These are phyloP conservation scores for Auricularia heimuer DNA, from an alignment of 768 basidiomycete species.

Conservation along the genomic window DNA sequence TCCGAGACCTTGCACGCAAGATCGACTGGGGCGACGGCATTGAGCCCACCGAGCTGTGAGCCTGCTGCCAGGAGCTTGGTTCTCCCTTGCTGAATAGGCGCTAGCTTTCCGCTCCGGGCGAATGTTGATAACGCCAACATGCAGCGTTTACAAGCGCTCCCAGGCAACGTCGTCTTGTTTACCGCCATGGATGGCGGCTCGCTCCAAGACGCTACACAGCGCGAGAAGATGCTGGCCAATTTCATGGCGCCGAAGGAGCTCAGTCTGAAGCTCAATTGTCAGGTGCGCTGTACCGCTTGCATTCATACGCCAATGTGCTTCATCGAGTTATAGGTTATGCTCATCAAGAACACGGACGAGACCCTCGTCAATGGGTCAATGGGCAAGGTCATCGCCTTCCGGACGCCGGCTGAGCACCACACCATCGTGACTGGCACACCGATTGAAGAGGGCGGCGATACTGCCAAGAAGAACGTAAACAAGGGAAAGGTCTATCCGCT, in stretches of 20 bases:
- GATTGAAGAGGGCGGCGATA: slow-evolving; percentile 23
- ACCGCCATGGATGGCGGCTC: slow-evolving; percentile 54
- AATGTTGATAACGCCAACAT: slow-evolving; percentile 84
- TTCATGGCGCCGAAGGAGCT: slow-evolving; percentile 79
- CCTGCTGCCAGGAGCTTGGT: slow-evolving; percentile 6
- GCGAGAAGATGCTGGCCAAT: slow-evolving; percentile 73
- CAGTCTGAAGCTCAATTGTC: slow-evolving; percentile 66
- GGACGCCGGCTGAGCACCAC: slow-evolving; percentile 30
- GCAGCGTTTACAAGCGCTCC: slow-evolving; percentile 51
- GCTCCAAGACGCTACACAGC: slow-evolving; percentile 41
- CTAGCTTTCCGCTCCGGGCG: slow-evolving; percentile 81
- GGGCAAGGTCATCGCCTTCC: slow-evolving; percentile 74
- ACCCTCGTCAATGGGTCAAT: slow-evolving; percentile 90
- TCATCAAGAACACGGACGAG: slow-evolving; percentile 90
- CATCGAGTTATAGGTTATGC: slow-evolving; percentile 49
- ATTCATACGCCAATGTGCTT: not conserved
- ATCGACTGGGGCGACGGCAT: slow-evolving; percentile 73
- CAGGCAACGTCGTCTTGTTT: slow-evolving; percentile 44
- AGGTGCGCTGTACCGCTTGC: slow-evolving; percentile 29
- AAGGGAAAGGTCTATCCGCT: slow-evolving; percentile 17
- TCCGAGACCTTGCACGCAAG: slow-evolving; percentile 58
- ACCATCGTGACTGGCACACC: slow-evolving; percentile 14
- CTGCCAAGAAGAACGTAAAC: slow-evolving; percentile 25
- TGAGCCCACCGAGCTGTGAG: slow-evolving; percentile 84
- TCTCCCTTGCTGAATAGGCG: not conserved